A percentile compares a stretch with the other conserved stretches of the same genome.
These are phyloP conservation scores for Agrocybe praecox DNA, from an alignment of 768 basidiomycete genomes.

Conservation along the genomic window DNA sequence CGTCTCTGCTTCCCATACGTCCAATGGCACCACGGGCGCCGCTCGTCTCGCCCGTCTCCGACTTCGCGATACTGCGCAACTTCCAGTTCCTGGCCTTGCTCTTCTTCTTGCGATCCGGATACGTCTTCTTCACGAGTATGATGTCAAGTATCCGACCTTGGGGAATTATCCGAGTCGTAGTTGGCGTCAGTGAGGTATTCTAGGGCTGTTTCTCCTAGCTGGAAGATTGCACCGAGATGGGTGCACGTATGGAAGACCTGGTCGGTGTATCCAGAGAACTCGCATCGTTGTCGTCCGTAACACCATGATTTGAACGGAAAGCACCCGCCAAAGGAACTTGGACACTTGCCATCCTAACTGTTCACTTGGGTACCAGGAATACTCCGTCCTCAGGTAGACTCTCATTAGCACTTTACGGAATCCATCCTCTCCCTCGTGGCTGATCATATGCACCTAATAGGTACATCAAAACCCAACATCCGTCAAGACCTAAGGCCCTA, in stretches of 20 bases:
- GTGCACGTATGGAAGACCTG: conserved; percentile 96
- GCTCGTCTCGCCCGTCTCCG: conserved; percentile 82
- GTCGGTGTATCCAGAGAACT: conserved; percentile 57
- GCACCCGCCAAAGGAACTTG: conserved; percentile 88
- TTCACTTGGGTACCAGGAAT: no score
- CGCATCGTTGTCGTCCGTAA: conserved; percentile 51
- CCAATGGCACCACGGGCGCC: conserved; percentile 86
- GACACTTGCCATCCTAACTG: conserved; percentile 74
- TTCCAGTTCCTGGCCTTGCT: conserved; percentile 83
- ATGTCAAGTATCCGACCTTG: conserved; percentile 81
- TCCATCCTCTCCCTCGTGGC: no score
- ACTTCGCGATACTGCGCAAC: conserved; percentile 90
- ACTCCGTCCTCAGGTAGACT: no score
- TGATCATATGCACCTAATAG: no score
- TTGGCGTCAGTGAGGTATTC: conserved; percentile 91
- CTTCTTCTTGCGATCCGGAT: conserved; percentile 94
- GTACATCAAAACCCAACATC: no score
- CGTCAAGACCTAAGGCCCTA: no score
- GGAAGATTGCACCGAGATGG: conserved; percentile 87
- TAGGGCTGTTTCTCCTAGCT: conserved; percentile 92
- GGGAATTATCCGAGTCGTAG: conserved; percentile 88
- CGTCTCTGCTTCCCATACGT: conserved; percentile 85
- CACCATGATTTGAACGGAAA: conserved; percentile 55
- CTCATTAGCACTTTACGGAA: no score
- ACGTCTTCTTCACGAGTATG: conserved; percentile 92